phyloP scores from a whole-genome alignment of 1,284 basidiomycete species.

The Cerioporus squamosus region DNA sequence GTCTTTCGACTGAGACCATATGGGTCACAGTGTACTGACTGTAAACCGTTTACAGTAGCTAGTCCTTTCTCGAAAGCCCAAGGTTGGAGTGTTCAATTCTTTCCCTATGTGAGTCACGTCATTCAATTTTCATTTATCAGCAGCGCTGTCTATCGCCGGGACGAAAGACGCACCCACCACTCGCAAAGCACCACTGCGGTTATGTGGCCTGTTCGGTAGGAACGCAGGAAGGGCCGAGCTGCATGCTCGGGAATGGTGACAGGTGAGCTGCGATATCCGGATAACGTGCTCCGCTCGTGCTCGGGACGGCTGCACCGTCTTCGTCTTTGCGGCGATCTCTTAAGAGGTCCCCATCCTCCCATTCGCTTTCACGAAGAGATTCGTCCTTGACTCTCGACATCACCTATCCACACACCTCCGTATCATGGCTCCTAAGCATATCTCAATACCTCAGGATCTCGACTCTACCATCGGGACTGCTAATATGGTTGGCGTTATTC shows the following conservation, averaged over 20 bases:
- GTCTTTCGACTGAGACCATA: neutral
- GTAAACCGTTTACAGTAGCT: neutral
- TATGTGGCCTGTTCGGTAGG: too few species aligned
- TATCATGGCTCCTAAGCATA: neutral
- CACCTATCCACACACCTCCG: neutral
- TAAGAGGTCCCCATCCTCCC: too few species aligned
- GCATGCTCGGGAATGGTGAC: too few species aligned
- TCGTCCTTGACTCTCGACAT: neutral
- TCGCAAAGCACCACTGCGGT: too few species aligned
- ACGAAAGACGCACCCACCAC: too few species aligned
- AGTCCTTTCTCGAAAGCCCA: neutral
- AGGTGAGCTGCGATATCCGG: neutral
- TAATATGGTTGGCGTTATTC: conserved; percentile 19
- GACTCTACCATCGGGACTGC: conserved; percentile 18
- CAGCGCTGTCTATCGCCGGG: too few species aligned
- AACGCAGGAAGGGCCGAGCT: too few species aligned
- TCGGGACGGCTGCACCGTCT: neutral
- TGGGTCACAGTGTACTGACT: neutral
- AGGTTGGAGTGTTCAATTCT: too few species aligned
- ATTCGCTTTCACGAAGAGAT: too few species aligned
- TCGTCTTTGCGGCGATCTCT: too few species aligned
- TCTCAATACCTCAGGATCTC: neutral
- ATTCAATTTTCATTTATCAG: too few species aligned
- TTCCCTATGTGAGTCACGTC: too few species aligned
- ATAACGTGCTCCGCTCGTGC: neutral